These are phyloP conservation scores for Botrytis paeoniae DNA, from an alignment of 2,329 filamentous ascomycete species.

Conservation along the genomic window DNA sequence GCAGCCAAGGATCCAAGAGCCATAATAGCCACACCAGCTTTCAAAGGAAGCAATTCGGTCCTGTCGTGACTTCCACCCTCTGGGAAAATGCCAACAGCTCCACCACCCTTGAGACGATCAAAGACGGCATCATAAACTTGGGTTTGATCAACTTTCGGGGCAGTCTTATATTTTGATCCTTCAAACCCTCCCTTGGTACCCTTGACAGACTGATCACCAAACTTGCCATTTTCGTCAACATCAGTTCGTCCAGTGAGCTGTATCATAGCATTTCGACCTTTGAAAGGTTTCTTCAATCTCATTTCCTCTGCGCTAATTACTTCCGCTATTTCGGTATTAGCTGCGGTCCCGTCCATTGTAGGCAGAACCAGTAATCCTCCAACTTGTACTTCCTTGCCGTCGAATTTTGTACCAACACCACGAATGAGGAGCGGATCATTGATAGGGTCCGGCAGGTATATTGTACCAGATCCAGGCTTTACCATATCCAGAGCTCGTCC, in stretches of 20 bases:
- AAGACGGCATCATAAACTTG: conserved; percentile 93
- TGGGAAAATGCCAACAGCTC: conserved; percentile 93
- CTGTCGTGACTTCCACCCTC: conserved; percentile 96
- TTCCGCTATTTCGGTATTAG: conserved; percentile 79
- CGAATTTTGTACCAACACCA: conserved; percentile 79
- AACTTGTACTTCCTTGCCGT: conserved; percentile 64
- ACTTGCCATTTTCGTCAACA: conserved; percentile 57
- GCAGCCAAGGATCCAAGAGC: conserved; percentile 84
- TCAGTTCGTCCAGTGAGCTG: conserved; percentile 82
- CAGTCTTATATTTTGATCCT: conserved; percentile 81
- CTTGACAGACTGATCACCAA: conserved; percentile 20
- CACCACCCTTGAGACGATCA: conserved; percentile 71
- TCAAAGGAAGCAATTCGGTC: conserved; percentile 84
- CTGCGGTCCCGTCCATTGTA: conserved; percentile 71
- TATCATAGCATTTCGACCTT: conserved; percentile 67
- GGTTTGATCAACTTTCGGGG: conserved; percentile 90
- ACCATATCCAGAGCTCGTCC: conserved; percentile 86
- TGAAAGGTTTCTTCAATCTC: conserved; percentile 83
- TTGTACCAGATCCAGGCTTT: conserved; percentile 71
- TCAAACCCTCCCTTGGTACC: conserved; percentile 51
- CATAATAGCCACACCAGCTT: conserved; percentile 96
- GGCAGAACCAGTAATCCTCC: conserved; percentile 87
- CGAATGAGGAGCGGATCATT: conserved; percentile 62
- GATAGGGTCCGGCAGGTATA: conserved; percentile 87
- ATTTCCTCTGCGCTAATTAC: conserved; percentile 79